Evolutionary conservation across 257 asterid species (phyloP), one percentile per base, ranked within the genome.

Genomic region (Ballota nigra): DNA sequence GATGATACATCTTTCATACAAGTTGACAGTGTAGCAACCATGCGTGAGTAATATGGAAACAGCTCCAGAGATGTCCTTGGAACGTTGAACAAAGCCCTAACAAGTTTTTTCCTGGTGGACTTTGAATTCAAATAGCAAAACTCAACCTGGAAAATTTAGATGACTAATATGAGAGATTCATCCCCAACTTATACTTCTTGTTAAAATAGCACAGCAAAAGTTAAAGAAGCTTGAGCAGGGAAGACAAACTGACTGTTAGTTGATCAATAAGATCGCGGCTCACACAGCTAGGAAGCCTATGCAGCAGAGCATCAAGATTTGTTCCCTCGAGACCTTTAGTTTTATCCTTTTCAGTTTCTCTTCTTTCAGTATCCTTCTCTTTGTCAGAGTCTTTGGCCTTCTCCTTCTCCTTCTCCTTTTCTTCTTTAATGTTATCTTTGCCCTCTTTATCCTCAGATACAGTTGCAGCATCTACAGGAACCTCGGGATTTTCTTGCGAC

Each of bases 251-350:
- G 89, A 95, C 99, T 51, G 98, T 92, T 76, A 95, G 83, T 86
- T 95, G 98, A 77, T 95, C 99, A 82, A 95, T 89, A 81, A 95
- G 90, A 84, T 95, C 98, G 33, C 98, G 97, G 92, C 97, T 89
- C 78, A 95, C 98, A 77, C 94, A 92, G 82, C 75, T 86, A 16
- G 99, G 99, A 49, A 95, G 98, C 89, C 90, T 88, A 82, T 92
- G 97, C 79, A 95, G 87, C 73, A 92, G 82, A 78, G 90, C 85
- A 36, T 92, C 99, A 71, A 95, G 90, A 84, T 79, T 95, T 41
- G 96, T 81, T 80, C 98, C 99, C 43, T 92, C 99, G 33, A 89
- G 81, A 81, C 97, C 92, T 87, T 90, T 95, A 63, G 83, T 79
- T 80, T 88, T 92, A 78, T 95, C 99, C 88, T 89, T 92, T 28